Percentiles rank a stretch among this genome's conserved stretches.
phyloP scores from a whole-genome alignment of 2,329 filamentous ascomycete species.

The Botrytis fabae region DNA sequence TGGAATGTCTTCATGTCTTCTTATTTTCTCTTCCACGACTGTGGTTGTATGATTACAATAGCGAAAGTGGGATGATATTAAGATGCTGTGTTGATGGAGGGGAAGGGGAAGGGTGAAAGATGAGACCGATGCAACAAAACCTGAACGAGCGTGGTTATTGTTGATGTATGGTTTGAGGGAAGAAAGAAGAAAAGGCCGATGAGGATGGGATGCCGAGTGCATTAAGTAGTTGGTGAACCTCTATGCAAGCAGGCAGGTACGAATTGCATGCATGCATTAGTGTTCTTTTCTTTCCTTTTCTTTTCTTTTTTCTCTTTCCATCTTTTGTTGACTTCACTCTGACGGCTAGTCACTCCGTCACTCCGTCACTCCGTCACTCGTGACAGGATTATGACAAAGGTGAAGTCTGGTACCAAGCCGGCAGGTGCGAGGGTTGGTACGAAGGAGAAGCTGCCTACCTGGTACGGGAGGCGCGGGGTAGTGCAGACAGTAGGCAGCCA shows the following conservation, averaged over 20 bases:
- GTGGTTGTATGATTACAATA: constrained; percentile 4
- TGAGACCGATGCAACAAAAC: constrained; percentile 8
- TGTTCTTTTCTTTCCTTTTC: not conserved
- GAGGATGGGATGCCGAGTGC: not conserved
- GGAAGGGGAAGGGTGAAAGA: not conserved
- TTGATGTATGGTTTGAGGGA: not conserved
- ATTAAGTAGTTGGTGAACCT: constrained; percentile 2
- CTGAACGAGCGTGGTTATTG: constrained; percentile 22
- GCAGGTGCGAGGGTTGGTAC: not conserved
- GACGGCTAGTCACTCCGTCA: not conserved
- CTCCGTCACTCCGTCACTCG: not conserved
- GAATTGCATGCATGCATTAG: constrained; percentile 15
- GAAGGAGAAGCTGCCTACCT: not conserved
- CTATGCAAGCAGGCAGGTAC: constrained; percentile 3
- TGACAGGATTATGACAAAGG: not conserved
- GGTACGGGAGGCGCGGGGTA: not conserved
- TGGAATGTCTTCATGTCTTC: constrained; percentile 24
- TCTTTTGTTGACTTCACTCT: not conserved
- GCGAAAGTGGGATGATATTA: constrained; percentile 17
- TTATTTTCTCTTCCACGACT: constrained; percentile 1
- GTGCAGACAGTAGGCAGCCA: not conserved
- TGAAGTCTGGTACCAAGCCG: not conserved
- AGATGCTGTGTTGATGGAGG: constrained; percentile 13
- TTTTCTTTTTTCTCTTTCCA: not conserved
- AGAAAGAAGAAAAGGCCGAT: not conserved